These are phyloP conservation scores for Lophiostoma macrostomum DNA, from an alignment of 495 filamentous ascomycete genomes.

Conservation along the genomic window DNA sequence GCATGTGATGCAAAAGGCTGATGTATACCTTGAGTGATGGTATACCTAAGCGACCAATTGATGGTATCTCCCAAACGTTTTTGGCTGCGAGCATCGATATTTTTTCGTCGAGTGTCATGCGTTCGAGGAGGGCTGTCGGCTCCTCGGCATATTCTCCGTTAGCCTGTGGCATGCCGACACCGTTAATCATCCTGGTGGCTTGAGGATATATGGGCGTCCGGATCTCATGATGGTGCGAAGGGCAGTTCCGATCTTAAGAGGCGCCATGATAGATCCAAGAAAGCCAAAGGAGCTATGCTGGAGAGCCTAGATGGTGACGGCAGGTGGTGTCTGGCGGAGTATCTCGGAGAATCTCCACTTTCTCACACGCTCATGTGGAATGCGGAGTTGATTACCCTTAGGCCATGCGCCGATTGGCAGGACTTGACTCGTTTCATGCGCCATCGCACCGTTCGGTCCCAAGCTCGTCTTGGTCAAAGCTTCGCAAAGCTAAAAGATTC, in stretches of 20 bases:
- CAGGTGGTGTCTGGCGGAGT: neutral
- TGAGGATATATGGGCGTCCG: neutral
- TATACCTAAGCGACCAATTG: neutral
- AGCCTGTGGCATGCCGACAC: neutral
- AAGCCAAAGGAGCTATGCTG: neutral
- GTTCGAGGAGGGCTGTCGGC: neutral
- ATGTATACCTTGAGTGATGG: constrained; percentile 5
- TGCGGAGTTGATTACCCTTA: neutral
- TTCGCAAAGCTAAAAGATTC: neutral
- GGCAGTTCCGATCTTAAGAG: neutral
- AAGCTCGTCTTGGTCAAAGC: too few species aligned
- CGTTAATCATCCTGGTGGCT: neutral
- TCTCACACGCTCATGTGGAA: neutral
- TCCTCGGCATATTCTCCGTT: neutral
- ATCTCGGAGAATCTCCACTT: constrained; percentile 4
- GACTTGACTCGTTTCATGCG: neutral
- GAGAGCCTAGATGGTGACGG: neutral
- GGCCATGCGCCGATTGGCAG: neutral
- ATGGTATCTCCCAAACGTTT: neutral
- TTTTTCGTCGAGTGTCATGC: constrained; percentile 4
- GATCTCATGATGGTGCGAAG: neutral
- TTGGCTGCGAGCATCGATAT: constrained; percentile 4
- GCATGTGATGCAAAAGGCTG: neutral
- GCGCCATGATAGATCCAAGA: too few species aligned
- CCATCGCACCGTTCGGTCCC: neutral